Percentiles rank a stretch among this genome's conserved stretches.
phyloP scores from a whole-genome alignment of 2,329 filamentous ascomycete species.

The Colletotrichum tropicale region DNA sequence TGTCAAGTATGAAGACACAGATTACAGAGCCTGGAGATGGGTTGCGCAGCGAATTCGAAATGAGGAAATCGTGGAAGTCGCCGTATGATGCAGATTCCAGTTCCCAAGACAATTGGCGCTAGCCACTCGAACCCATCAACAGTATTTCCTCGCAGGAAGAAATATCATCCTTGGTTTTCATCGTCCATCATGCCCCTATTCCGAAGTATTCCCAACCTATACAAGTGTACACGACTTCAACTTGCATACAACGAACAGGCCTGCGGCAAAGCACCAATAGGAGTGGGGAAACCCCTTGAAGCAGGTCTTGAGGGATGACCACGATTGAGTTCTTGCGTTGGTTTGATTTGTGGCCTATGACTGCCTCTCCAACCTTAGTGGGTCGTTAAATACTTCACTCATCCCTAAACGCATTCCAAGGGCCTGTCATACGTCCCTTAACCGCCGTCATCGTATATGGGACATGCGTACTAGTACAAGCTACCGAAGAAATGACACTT shows the following conservation, averaged over 20 bases:
- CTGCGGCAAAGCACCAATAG: neutral
- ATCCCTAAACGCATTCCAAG: accelerated
- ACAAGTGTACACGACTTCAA: neutral
- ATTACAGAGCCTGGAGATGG: too few relatives aligned
- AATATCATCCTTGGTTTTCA: accelerated
- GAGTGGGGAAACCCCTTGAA: neutral
- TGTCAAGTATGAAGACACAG: too few relatives aligned
- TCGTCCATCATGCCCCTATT: neutral
- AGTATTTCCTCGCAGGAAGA: neutral
- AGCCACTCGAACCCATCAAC: neutral
- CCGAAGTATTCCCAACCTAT: accelerated
- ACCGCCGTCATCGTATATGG: neutral
- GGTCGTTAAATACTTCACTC: neutral
- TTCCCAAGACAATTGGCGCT: neutral
- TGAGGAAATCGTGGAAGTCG: neutral
- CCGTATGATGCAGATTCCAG: neutral
- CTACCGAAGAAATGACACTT: neutral
- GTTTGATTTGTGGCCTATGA: too few relatives aligned
- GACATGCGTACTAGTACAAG: neutral
- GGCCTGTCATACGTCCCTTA: neutral
- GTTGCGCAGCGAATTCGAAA: neutral
- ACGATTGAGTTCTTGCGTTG: too few relatives aligned
- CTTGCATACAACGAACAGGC: neutral
- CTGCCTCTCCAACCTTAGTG: too few relatives aligned
- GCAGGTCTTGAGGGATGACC: neutral